Base-by-base conservation (phyloP, 495 filamentous ascomycete genomes). In the Tuber indicum region DNA sequence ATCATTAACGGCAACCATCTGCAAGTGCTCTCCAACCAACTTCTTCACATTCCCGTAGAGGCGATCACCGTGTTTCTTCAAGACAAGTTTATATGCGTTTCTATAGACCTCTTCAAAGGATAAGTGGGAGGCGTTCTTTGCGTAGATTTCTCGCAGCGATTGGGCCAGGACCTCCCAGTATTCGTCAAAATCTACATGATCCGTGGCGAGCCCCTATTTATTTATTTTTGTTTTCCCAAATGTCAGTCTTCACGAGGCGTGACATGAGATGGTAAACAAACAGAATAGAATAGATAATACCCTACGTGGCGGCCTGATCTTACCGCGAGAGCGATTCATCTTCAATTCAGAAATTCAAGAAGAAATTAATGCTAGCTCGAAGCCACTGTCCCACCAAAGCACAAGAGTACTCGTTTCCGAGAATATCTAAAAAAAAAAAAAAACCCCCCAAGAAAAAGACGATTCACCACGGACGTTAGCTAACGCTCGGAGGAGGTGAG, bases 21-120 rank as follows among this genome's bases (percentile, higher is more conserved):
- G 71, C 32, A 84, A 78, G 70, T 84, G 82, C 47, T 84, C 77
- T n/a, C 74, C 69, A 10, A 84, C 94, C 58, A 97, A 92, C 23
- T 89, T 81, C 77, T 90, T 92, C 70, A 98, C 94, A 3, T 87
- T 85, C 1, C 91, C 87, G 84, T 98, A 98, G 0, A 99, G 89
- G n/a, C 88, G 86, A 12, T 92, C 88, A n/a, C 94, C 95, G 78
- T 92, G 90, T 85, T 92, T 94, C 84, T 91, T 91, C 72, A 97
- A 85, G 0, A 98, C 94, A n/a, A 98, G 91, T 84, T 93, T 92
- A 84, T 99, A 99, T n/a, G 93, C 93, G 72, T 92, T 93, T 52
- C 96, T 93, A 85, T 99, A 99, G 0, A 98, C 89, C 76, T 95
- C 91, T 85, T 99, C 96, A 85, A 97, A 99, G 1, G 95, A 97